Evolutionary conservation across 2,329 filamentous ascomycete genomes (phyloP).

Genomic region (Endocalyx cinctus): DNA sequence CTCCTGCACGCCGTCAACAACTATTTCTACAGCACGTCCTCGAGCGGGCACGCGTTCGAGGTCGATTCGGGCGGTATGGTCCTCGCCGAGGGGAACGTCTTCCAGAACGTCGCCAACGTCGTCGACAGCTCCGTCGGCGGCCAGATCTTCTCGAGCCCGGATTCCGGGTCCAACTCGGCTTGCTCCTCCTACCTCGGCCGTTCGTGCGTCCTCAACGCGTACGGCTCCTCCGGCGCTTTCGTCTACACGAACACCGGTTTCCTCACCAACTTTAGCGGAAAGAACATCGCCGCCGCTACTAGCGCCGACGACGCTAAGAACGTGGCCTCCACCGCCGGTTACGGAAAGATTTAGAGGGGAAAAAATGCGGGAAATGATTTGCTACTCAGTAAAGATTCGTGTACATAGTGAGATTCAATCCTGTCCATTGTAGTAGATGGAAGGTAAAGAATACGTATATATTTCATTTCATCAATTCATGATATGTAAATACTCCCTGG

Average conservation of each 20-base stretch:
- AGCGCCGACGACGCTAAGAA: slow-evolving; percentile 17
- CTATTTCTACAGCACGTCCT: slow-evolving; percentile 35
- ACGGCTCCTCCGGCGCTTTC: slow-evolving; percentile 36
- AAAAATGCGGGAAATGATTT: no score
- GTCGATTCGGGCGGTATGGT: slow-evolving; percentile 32
- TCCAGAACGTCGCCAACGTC: slow-evolving; percentile 28
- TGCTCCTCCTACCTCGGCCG: slow-evolving; percentile 36
- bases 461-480: no score
- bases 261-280: slow-evolving; percentile 46
- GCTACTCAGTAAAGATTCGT: no score
- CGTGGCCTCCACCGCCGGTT: slow-evolving; percentile 7
- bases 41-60: slow-evolving; percentile 42
- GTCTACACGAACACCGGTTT: slow-evolving; percentile 40
- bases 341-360: slow-evolving; percentile 8
- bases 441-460: no score
- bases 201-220: slow-evolving; percentile 46
- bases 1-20: slow-evolving; percentile 37
- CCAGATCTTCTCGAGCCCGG: slow-evolving; percentile 12
- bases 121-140: slow-evolving; percentile 10
- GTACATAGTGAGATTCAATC: no score
- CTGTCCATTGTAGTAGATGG: no score
- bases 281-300: slow-evolving; percentile 44
- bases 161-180: slow-evolving; percentile 5
- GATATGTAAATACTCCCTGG: no score
- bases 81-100: slow-evolving; percentile 47